Evolutionary conservation across 257 asterid genomes (phyloP).

Genomic region (Thymus quinquecostatus): DNA sequence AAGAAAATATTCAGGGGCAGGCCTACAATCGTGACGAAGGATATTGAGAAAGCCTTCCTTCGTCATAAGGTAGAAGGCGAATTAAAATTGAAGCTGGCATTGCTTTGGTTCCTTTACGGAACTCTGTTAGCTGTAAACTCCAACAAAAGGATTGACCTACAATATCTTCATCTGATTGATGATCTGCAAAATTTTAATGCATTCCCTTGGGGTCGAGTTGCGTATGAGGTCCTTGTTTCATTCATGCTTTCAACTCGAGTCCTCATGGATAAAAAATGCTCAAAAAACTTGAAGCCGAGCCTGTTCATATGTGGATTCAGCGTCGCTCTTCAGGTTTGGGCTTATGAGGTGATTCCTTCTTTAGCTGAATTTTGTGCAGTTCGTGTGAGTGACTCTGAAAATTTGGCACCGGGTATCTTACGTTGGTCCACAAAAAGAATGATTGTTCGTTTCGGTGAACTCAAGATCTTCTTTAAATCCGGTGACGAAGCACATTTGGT

Average conservation of each 20-base stretch:
- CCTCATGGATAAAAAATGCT: background rate
- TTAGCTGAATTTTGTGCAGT: too few species aligned
- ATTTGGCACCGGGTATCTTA: too few species aligned
- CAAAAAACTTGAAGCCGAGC: background rate
- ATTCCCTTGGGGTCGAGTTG: slow-evolving; percentile 3
- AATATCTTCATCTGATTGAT: background rate
- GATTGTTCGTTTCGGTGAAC: too few species aligned
- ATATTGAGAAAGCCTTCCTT: background rate
- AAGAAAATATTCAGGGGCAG: background rate
- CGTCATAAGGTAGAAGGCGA: background rate
- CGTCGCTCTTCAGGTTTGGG: background rate
- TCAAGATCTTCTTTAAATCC: too few species aligned
- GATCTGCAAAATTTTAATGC: background rate
- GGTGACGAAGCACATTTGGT: too few species aligned
- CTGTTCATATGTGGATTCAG: background rate
- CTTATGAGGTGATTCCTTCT: too few species aligned
- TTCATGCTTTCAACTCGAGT: background rate
- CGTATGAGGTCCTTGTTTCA: background rate
- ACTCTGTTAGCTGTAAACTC: background rate
- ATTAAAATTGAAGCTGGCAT: background rate
- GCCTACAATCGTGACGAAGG: background rate
- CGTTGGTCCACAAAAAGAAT: too few species aligned
- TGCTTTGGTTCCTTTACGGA: slow-evolving; percentile 2
- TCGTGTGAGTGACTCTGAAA: too few species aligned
- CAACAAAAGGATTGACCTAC: background rate